A percentile compares a stretch with the other conserved stretches of the same genome.
Evolutionary conservation across 1,284 basidiomycete species (phyloP).

Genomic region (Anthracocystis panici-leucophaei): DNA sequence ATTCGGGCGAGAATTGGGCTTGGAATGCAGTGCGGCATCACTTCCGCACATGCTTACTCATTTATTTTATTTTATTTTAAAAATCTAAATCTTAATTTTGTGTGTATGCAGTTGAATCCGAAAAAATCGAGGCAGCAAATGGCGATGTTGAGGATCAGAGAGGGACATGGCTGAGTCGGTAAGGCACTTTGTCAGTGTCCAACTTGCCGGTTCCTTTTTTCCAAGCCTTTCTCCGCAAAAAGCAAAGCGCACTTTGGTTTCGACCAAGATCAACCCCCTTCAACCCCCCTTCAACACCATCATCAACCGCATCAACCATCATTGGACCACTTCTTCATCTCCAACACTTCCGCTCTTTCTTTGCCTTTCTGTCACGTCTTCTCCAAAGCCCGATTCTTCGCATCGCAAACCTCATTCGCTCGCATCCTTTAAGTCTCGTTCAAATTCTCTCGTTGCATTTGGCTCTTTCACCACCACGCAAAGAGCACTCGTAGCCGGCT

Average conservation of each 20-base stretch:
- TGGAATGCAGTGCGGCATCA: not conserved
- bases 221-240: conserved; percentile 5
- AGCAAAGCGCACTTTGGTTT: not conserved
- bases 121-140: conserved; percentile 3
- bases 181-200: not conserved
- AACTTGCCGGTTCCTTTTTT: not conserved
- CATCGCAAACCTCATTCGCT: conserved; percentile 6
- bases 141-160: not conserved
- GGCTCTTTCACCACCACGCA: not conserved
- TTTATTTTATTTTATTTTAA: not conserved
- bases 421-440: not conserved
- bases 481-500: conserved; percentile 23
- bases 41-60: not conserved
- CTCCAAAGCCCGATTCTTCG: not conserved
- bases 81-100: not conserved
- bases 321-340: not conserved
- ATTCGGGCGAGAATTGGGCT: conserved; percentile 15
- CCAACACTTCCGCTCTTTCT: not conserved
- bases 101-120: conserved; percentile 1
- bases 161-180: conserved; percentile 2
- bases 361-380: not conserved
- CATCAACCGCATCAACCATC: not conserved
- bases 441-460: not conserved
- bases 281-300: conserved; percentile 4
- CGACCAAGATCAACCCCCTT: not conserved